Percentiles rank a stretch among this genome's conserved stretches.
These are phyloP conservation scores for Quercus tomentella DNA, from an alignment of 331 rosid species.

Conservation along the genomic window DNA sequence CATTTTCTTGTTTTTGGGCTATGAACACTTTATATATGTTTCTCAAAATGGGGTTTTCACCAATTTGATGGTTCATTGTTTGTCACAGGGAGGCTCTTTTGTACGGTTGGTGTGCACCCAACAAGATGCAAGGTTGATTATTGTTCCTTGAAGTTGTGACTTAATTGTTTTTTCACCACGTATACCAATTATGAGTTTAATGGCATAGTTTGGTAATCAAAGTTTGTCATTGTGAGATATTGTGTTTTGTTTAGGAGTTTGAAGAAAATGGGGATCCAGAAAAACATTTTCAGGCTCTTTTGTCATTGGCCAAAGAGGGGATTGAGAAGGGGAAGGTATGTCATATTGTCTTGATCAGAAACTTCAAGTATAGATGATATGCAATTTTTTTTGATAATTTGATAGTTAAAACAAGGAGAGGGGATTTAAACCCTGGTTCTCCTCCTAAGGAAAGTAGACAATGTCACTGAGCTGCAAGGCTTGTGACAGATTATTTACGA, in stretches of 20 bases:
- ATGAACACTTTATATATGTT: background rate
- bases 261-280: conserved; percentile 90
- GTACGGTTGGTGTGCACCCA: conserved; percentile 97
- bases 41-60: conserved; percentile 1
- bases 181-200: background rate
- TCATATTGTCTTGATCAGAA: background rate
- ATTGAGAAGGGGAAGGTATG: conserved; percentile 90
- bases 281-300: conserved; percentile 77
- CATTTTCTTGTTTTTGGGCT: background rate
- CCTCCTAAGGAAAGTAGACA: no score
- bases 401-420: no score
- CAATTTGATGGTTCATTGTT: conserved; percentile 15
- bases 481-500: no score
- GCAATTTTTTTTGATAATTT: background rate
- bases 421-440: no score
- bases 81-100: conserved; percentile 73
- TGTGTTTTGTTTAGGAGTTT: conserved; percentile 62
- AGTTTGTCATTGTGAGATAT: conserved; percentile 23
- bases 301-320: conserved; percentile 84
- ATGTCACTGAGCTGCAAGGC: no score
- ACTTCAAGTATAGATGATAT: background rate
- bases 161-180: background rate
- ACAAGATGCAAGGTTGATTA: conserved; percentile 88
- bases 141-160: conserved; percentile 12
- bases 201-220: conserved; percentile 10